Conservation (phyloP, 768 basidiomycete species). For the Mycena pura region DNA sequence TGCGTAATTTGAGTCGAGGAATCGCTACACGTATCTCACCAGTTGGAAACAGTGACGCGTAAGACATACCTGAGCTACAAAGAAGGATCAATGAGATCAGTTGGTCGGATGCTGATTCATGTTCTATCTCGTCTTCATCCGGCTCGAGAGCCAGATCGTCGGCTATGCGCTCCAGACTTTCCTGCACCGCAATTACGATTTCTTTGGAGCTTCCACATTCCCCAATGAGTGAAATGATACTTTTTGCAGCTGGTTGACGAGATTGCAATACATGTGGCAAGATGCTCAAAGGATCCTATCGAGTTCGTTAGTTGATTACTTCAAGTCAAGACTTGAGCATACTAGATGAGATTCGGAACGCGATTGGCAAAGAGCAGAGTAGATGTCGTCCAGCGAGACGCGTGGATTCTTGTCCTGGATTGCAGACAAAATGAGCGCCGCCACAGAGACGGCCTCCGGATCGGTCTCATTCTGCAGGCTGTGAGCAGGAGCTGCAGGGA, state of each 20-base stretch:
- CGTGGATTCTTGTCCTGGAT: conserved; percentile 37
- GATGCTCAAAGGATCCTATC: conserved; percentile 53
- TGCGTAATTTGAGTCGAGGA: conserved; percentile 50
- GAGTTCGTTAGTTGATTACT: not conserved
- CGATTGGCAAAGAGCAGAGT: conserved; percentile 34
- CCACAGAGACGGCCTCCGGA: conserved; percentile 33
- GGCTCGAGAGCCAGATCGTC: conserved; percentile 26
- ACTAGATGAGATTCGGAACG: conserved; percentile 34
- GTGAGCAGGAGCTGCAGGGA: not conserved
- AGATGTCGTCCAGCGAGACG: conserved; percentile 39
- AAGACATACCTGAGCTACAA: conserved; percentile 46
- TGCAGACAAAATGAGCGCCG: conserved; percentile 45
- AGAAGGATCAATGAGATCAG: conserved; percentile 45
- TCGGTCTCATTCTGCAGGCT: not conserved
- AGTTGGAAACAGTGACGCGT: not conserved
- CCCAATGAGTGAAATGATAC: conserved; percentile 48
- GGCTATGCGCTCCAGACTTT: conserved; percentile 48
- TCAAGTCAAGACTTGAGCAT: not conserved
- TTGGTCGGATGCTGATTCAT: conserved; percentile 37
- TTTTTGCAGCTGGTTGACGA: conserved; percentile 43
- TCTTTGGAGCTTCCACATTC: conserved; percentile 53
- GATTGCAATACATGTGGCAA: conserved; percentile 49
- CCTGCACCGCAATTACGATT: conserved; percentile 53
- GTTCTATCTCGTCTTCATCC: conserved; percentile 33
- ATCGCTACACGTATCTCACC: conserved; percentile 42